phyloP scores from a whole-genome alignment of 768 basidiomycete genomes.

The Xerocomus spinulosus region DNA sequence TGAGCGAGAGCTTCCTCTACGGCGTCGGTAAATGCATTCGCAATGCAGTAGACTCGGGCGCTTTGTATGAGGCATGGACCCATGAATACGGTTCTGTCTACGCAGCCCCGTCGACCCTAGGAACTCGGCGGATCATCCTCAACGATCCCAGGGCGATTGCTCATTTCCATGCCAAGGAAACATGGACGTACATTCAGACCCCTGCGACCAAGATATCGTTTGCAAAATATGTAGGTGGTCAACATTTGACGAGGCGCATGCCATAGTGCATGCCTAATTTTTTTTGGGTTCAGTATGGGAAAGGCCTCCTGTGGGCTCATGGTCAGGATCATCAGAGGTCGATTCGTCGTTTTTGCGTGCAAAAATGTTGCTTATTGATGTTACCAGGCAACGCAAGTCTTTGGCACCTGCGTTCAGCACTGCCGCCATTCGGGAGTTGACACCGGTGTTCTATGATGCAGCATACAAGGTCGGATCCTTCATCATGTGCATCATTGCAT shows the following conservation, averaged over 20 bases:
- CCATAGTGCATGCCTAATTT: no score
- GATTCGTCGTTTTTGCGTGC: no score
- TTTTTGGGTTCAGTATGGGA: no score
- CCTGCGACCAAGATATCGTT: constrained; percentile 31
- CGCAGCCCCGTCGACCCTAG: constrained; percentile 11
- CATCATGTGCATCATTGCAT: not conserved
- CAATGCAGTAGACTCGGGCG: not conserved
- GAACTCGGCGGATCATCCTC: constrained; percentile 11
- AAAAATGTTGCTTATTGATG: no score
- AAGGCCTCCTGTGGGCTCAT: constrained; percentile 29
- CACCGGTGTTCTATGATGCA: constrained; percentile 38
- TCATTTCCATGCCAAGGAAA: constrained; percentile 12
- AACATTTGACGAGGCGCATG: no score
- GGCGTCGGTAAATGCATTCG: constrained; percentile 11
- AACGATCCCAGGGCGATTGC: constrained; percentile 39
- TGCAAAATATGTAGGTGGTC: constrained; percentile 14
- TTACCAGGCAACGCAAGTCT: constrained; percentile 36
- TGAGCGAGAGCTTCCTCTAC: constrained; percentile 13
- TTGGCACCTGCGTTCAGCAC: constrained; percentile 38
- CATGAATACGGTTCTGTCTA: constrained; percentile 18
- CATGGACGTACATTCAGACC: constrained; percentile 39
- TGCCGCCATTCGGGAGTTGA: constrained; percentile 34
- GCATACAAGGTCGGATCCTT: constrained; percentile 33
- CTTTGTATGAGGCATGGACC: constrained; percentile 22
- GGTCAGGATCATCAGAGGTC: constrained; percentile 48